Base-by-base conservation (phyloP, 208 protist species). In the Eutreptiella sp. region DNA sequence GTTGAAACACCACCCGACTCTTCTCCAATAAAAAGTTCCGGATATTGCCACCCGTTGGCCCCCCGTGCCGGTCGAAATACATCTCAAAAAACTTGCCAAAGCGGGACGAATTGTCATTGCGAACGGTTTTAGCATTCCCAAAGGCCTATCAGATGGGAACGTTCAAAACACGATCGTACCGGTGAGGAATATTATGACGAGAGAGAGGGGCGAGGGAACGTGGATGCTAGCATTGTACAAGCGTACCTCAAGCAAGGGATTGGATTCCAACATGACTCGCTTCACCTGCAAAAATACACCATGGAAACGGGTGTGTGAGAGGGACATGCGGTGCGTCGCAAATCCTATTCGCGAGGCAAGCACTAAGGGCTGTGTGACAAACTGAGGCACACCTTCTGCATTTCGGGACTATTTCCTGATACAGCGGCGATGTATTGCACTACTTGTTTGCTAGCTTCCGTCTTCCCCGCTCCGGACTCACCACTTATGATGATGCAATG, bases 401-500 rank as follows among this genome's bases (percentile, higher is more conserved):
- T 89, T 43, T 88, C 81, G 24, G 53, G 66, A 29, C 71, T 78
- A 52, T 88, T 79, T 28, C 83, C 80, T 9, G 78, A 83, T 1
- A 96, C 84, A 33, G 79, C 79, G 4, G 90, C 84, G 63, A 96
- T 82, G 73, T 95, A 96, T 46, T 83, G 74, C 87, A 96, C 92
- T 50, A 97, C 94, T 43, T 92, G 77, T 72, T 97, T 97, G 16
- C 85, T 88, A 4, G 91, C 87, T 67, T 95, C 93, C 29, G 93
- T 96, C 73, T 97, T 97, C 36, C 94, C 93, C 7, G 93, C 92
- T 26, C 94, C 94, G n/a, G 83, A 93, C 73, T 98, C 93, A 26
- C 94, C 94, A 0, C 83, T 88, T 38, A 97, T 97, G 63, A 96
- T 97, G 38, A 97, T 84, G 63, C 90, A 96, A 65, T 97, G 93